Conservation (phyloP, 306 rosid species). For the Psophocarpus tetragonolobus region DNA sequence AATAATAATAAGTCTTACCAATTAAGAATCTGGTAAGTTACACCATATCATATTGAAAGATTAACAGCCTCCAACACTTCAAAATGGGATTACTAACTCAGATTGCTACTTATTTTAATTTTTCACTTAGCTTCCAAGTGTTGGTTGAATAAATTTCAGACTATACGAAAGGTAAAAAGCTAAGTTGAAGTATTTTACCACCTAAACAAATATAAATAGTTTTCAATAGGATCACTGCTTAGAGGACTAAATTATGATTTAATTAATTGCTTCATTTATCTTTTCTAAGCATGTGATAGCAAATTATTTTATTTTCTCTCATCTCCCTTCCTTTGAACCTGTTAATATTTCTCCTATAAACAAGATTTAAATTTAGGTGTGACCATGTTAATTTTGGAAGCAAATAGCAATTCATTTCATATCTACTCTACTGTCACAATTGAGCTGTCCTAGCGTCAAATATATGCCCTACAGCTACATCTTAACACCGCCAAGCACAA, state of each 20-base stretch:
- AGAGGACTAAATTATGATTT: neutral
- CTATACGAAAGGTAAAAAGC: neutral
- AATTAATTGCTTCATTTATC: neutral
- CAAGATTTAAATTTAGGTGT: neutral
- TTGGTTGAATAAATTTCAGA: neutral
- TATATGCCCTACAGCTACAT: neutral
- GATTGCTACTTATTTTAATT: neutral
- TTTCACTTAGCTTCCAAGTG: neutral
- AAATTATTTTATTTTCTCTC: neutral
- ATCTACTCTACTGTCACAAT: neutral
- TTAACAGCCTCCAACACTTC: conserved; percentile 1
- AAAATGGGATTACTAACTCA: neutral
- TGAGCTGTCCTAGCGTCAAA: neutral
- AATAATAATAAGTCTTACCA: neutral
- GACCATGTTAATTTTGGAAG: neutral
- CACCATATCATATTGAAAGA: neutral
- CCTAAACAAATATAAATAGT: neutral
- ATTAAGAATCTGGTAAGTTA: neutral
- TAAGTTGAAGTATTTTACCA: neutral
- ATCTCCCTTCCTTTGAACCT: neutral
- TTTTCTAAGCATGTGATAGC: neutral
- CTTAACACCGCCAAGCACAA: neutral
- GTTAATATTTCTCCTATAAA: neutral
- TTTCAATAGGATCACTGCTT: neutral
- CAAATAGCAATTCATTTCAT: conserved; percentile 1